Conservation (phyloP, 768 basidiomycete species). For the Lentinula boryana region DNA sequence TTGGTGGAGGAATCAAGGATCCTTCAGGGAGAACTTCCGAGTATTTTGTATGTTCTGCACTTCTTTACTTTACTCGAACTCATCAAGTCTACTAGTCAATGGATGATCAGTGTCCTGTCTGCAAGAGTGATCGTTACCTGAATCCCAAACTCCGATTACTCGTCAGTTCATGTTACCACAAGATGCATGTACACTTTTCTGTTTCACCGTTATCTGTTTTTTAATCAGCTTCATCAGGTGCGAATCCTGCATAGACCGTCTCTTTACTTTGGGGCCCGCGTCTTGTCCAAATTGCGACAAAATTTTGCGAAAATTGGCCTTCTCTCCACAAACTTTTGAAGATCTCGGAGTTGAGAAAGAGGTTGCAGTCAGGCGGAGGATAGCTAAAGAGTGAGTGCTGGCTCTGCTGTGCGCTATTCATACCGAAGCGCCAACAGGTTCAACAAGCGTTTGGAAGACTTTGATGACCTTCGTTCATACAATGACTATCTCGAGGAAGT, state of each 20-base stretch:
- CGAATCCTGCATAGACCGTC: constrained; percentile 94
- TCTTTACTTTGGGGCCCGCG: constrained; percentile 93
- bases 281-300: constrained; percentile 93
- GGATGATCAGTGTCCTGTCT: constrained; percentile 95
- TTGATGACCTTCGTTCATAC: constrained; percentile 69
- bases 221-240: constrained; percentile 53
- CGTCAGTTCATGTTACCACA: constrained; percentile 97
- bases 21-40: constrained; percentile 76
- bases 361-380: constrained; percentile 79
- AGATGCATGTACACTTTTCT: constrained; percentile 64
- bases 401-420: not conserved
- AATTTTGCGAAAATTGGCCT: constrained; percentile 87
- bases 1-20: constrained; percentile 84
- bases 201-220: not conserved
- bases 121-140: constrained; percentile 93
- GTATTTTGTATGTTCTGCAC: constrained; percentile 55
- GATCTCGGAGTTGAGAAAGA: constrained; percentile 93
- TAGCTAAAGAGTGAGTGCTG: constrained; percentile 75
- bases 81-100: constrained; percentile 47
- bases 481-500: constrained; percentile 97
- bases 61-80: not conserved
- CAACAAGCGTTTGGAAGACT: constrained; percentile 91
- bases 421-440: constrained; percentile 47
- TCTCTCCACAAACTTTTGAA: constrained; percentile 92
- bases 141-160: constrained; percentile 92